phyloP scores from a whole-genome alignment of 495 filamentous ascomycete species.

The Podospora australis region DNA sequence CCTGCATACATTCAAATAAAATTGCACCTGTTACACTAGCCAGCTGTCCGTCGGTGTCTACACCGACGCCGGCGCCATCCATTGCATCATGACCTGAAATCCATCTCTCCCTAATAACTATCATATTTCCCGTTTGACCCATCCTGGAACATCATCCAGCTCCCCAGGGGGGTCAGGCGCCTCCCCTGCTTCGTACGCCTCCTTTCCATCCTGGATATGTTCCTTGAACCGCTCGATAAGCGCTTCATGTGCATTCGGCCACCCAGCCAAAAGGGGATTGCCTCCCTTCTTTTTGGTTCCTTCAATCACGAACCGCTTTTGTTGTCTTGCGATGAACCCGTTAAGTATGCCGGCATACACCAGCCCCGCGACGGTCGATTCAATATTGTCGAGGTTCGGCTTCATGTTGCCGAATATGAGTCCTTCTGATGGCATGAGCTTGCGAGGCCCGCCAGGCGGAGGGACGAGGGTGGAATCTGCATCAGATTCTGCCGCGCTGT shows the following conservation, averaged over 20 bases:
- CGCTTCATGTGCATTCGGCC: conserved; percentile 30
- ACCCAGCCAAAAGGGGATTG: conserved; percentile 40
- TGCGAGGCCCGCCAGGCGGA: conserved; percentile 41
- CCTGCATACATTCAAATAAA: no score
- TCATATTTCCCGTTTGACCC: no score
- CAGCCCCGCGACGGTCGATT: conserved; percentile 67
- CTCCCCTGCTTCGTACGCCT: conserved; percentile 18
- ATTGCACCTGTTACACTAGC: no score
- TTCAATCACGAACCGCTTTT: conserved; percentile 70
- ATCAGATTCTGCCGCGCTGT: conserved; percentile 24
- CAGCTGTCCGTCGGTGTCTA: no score
- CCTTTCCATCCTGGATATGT: conserved; percentile 22
- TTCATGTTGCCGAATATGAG: conserved; percentile 47
- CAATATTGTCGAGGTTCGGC: conserved; percentile 60
- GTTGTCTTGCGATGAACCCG: conserved; percentile 76
- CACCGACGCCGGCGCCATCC: no score
- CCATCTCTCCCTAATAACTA: no score
- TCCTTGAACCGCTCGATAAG: conserved; percentile 28
- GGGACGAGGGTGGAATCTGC: conserved; percentile 29
- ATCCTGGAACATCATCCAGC: conserved; percentile 30
- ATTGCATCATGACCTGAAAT: no score
- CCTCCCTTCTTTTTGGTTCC: conserved; percentile 59
- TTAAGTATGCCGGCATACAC: conserved; percentile 77
- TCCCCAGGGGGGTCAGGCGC: conserved; percentile 23
- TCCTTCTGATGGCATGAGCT: conserved; percentile 42